phyloP scores from a whole-genome alignment of 192 early-diverging fungal species.

The Obelidium mucronatum region DNA sequence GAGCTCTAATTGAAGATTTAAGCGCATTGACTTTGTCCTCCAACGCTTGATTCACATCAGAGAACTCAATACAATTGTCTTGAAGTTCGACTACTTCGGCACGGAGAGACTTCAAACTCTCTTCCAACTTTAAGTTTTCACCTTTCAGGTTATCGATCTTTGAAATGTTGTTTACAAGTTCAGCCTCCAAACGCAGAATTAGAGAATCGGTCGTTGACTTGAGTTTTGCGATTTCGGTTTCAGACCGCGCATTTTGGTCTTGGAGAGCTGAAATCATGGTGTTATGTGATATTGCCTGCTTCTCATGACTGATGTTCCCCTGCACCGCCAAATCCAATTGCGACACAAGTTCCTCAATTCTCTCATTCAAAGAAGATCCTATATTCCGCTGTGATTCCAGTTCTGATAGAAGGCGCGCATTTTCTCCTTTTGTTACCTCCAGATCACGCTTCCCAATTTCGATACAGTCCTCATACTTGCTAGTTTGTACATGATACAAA shows the following conservation, averaged over 20 bases:
- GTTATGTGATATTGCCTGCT: neutral
- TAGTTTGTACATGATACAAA: no score
- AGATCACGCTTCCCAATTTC: neutral
- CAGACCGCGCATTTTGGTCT: neutral
- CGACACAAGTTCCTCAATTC: neutral
- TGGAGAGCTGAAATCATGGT: neutral
- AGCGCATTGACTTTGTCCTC: constrained; percentile 16
- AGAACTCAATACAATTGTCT: constrained; percentile 34
- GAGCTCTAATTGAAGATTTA: neutral
- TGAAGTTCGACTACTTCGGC: constrained; percentile 21
- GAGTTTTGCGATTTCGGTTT: neutral
- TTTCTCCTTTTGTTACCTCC: neutral
- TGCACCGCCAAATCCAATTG: neutral
- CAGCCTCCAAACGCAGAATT: neutral
- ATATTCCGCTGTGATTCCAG: no score
- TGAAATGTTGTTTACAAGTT: neutral
- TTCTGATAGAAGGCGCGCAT: neutral
- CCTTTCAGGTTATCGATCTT: neutral
- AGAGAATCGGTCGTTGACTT: neutral
- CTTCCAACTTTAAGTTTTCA: neutral
- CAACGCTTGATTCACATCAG: constrained; percentile 19
- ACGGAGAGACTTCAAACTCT: neutral
- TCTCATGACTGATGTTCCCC: neutral
- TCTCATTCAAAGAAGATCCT: neutral
- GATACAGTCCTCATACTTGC: no score